Base-by-base conservation (phyloP, 1,139 yeast genomes). In the Scheffersomyces stambukii region DNA sequence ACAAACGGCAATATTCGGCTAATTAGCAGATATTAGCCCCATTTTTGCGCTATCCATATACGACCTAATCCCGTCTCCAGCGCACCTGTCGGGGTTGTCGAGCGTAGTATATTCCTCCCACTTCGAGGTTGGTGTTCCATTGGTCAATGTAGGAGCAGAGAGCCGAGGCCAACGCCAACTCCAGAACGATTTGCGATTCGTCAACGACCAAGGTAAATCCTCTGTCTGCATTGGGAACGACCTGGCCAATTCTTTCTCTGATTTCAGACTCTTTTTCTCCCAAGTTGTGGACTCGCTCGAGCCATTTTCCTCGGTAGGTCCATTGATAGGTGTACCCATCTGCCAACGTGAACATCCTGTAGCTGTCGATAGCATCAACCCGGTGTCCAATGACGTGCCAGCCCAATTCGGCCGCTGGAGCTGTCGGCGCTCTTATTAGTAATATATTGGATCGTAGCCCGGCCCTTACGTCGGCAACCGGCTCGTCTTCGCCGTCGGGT, bases 261-360 rank as follows among this genome's bases (percentile, higher is more conserved):
- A 77, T 64, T 48, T 77, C 84, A 15, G 77, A 67, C 38, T 76
- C 81, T 50, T 70, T 73, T 44, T 75, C 77, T 9, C 82, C 82
- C 13, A 69, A 46, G 42, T 76, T 75, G 29, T 54, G 57, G 8
- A 77, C 79, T 36, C 61, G 62, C 46, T 78, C 84, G 37, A 78
- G 54, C 54, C 64, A 73, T 38, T 64, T 71, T 8, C 81, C 82
- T 34, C 64, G 60, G 23, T 69, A 67, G 3, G 83, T 75, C 84
- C 84, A 77, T 44, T 77, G 84, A 43, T 75, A 77, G 3, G 73
- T 71, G 29, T 50, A 45, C 5, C 82, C 82, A 44, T 77, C 78
- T 3, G 77, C 66, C 33, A 77, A 58, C 26, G 70, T 67, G 46
- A 77, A 77, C 61, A 72, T 57, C 40, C 82, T 59, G 46, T 77